phyloP scores from a whole-genome alignment of 257 asterid genomes.

The Nicotiana knightiana region DNA sequence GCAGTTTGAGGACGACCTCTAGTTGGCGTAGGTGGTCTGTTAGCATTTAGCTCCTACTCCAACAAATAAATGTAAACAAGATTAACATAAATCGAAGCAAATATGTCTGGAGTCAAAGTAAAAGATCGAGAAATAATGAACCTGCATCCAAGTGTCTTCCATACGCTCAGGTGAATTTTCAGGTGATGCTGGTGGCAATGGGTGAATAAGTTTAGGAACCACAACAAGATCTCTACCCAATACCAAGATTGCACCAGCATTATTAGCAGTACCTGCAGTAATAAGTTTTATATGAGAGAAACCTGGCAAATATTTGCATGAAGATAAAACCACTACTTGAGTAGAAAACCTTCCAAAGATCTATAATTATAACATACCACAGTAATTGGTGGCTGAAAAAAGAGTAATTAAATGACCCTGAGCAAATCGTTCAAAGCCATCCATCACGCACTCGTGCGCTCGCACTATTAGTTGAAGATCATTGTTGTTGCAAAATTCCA shows the following conservation, averaged over 20 bases:
- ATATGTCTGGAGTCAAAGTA: neutral
- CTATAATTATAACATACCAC: conserved; percentile 53
- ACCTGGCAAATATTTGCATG: neutral
- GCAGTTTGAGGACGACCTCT: conserved; percentile 94
- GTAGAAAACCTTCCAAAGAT: neutral
- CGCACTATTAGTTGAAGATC: conserved; percentile 95
- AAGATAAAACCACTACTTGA: neutral
- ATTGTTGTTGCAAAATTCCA: conserved; percentile 95
- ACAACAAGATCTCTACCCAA: conserved; percentile 98
- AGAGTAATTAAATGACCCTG: conserved; percentile 97
- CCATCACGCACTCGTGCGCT: conserved; percentile 99
- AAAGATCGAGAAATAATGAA: conserved; percentile 5
- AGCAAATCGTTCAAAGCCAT: conserved; percentile 98
- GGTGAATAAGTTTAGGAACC: conserved; percentile 93
- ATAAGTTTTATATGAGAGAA: neutral
- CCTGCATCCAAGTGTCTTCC: conserved; percentile 99
- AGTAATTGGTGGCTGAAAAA: conserved; percentile 95
- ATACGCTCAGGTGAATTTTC: conserved; percentile 82
- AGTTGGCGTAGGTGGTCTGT: conserved; percentile 98
- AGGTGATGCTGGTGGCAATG: conserved; percentile 91
- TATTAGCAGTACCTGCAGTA: conserved; percentile 81
- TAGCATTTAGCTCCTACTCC: conserved; percentile 85
- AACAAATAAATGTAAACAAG: neutral
- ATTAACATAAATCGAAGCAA: conserved; percentile 9
- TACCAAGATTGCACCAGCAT: conserved; percentile 97